phyloP scores from a whole-genome alignment of 1,284 basidiomycete species.

The Moesziomyces antarcticus region DNA sequence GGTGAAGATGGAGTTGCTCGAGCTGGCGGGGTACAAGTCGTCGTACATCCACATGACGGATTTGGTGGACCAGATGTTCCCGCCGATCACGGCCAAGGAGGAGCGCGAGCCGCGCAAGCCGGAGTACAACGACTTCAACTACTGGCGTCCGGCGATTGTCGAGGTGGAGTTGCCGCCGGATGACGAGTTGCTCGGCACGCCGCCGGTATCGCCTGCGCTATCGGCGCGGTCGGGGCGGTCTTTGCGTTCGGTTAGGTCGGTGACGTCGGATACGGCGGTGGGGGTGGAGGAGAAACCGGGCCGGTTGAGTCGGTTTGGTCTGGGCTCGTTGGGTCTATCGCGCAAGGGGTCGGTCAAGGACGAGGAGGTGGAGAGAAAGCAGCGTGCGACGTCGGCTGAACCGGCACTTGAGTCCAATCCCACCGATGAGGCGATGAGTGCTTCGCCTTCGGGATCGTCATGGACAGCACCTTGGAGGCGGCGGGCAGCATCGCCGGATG shows the following conservation, averaged over 20 bases:
- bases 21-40: slow-evolving; percentile 95
- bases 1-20: slow-evolving; percentile 96
- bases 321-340: slow-evolving; percentile 46
- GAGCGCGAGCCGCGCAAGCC: slow-evolving; percentile 73
- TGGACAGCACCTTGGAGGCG: slow-evolving; percentile 55
- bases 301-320: slow-evolving; percentile 47
- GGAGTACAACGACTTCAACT: slow-evolving; percentile 97
- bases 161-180: slow-evolving; percentile 76
- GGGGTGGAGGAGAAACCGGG: slow-evolving; percentile 18
- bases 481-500: slow-evolving; percentile 39
- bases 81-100: slow-evolving; percentile 84
- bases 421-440: neutral
- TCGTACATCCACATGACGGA: slow-evolving; percentile 98
- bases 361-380: neutral
- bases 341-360: slow-evolving; percentile 10
- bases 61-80: slow-evolving; percentile 99
- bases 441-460: slow-evolving; percentile 7
- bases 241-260: slow-evolving; percentile 31
- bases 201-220: slow-evolving; percentile 83
- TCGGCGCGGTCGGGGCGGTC: slow-evolving; percentile 83
- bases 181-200: slow-evolving; percentile 77
- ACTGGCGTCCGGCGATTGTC: slow-evolving; percentile 82
- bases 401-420: slow-evolving; percentile 13
- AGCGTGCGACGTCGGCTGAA: slow-evolving; percentile 23
- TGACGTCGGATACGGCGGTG: slow-evolving; percentile 29